Conservation (phyloP, 805 yeast genomes). For the Spathaspora hagerdaliae region DNA sequence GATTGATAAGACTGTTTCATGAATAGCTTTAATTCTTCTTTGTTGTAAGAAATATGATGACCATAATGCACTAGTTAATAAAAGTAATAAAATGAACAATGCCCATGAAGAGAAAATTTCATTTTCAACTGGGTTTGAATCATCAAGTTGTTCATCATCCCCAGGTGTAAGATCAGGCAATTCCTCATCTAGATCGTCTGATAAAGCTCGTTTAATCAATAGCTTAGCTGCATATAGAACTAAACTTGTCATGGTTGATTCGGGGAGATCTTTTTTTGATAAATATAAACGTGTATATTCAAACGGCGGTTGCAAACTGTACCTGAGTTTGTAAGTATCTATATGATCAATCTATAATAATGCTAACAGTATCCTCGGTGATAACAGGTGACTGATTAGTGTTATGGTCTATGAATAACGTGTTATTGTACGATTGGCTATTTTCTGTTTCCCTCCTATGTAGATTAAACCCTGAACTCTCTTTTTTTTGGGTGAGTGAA, state of each 20-base stretch:
- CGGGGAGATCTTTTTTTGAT: no score
- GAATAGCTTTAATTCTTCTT: slow-evolving; percentile 88
- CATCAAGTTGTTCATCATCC: slow-evolving; percentile 48
- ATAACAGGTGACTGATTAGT: no score
- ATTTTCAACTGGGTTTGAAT: slow-evolving; percentile 80
- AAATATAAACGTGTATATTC: no score
- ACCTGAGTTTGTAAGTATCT: no score
- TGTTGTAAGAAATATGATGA: slow-evolving; percentile 91
- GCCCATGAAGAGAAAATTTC: slow-evolving; percentile 99
- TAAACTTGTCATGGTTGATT: slow-evolving; percentile 20
- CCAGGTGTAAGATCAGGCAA: slow-evolving; percentile 45
- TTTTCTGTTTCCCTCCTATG: no score
- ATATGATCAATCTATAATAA: no score
- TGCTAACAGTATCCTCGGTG: no score
- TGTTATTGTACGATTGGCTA: no score
- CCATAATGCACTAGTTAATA: slow-evolving; percentile 89
- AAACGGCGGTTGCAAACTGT: no score
- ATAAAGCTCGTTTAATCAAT: slow-evolving; percentile 30
- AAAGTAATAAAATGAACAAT: slow-evolving; percentile 73
- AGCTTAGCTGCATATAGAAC: slow-evolving; percentile 21
- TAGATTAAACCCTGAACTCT: no score
- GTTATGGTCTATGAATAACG: no score
- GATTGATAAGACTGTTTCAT: slow-evolving; percentile 93
- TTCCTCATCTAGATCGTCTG: slow-evolving; percentile 33
- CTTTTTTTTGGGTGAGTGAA: no score